A percentile compares a stretch with the other conserved stretches of the same genome.
phyloP scores from a whole-genome alignment of 192 early-diverging fungal species.

The Phycomyces blakesleeanus region DNA sequence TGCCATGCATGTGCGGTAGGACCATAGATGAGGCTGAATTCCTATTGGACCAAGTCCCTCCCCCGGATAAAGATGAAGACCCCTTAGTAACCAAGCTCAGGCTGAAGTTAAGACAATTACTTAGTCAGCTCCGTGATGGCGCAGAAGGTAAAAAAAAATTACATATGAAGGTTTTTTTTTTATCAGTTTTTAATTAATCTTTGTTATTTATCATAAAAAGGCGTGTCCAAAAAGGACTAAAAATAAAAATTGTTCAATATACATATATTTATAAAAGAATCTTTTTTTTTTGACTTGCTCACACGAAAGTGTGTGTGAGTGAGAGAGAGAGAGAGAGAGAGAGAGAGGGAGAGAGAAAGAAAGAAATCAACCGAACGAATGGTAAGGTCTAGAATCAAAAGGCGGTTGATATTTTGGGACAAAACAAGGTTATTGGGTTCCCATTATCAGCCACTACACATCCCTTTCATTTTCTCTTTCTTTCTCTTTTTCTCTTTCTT shows the following conservation, averaged over 20 bases:
- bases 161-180: too few relatives aligned
- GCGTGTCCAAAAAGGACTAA: background rate
- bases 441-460: too few relatives aligned
- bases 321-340: too few relatives aligned
- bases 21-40: constrained; percentile 38
- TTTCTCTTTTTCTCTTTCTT: background rate
- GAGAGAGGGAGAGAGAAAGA: too few relatives aligned
- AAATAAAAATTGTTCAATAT: background rate
- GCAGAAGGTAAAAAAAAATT: constrained; percentile 32
- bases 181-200: too few relatives aligned
- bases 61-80: constrained; percentile 35
- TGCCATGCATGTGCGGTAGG: constrained; percentile 7
- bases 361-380: too few relatives aligned
- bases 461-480: background rate
- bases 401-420: too few relatives aligned
- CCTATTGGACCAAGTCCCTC: constrained; percentile 32
- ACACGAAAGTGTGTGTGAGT: too few relatives aligned
- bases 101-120: constrained; percentile 17
- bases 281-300: too few relatives aligned
- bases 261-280: background rate
- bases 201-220: too few relatives aligned
- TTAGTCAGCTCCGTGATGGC: constrained; percentile 21
- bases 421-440: too few relatives aligned
- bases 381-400: too few relatives aligned
- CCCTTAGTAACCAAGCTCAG: constrained; percentile 28